Evolutionary conservation across 495 filamentous ascomycete genomes (phyloP), one percentile per base, ranked within the genome.

Genomic region (Penicillium subrubescens): DNA sequence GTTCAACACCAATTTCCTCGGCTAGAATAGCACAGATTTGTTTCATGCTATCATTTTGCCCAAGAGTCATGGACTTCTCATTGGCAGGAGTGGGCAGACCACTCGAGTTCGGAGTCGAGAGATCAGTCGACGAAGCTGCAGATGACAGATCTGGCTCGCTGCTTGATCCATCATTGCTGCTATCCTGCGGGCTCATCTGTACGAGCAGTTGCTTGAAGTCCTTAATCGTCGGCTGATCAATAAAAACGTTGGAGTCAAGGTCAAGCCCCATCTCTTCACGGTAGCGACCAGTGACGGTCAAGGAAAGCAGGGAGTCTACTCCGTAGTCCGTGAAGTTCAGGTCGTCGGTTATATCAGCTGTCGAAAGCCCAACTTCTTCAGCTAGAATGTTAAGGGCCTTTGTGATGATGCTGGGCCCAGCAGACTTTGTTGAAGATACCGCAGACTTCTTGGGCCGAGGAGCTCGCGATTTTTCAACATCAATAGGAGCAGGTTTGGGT

Each of bases 1-100:
- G 75, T 5, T 88, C 77, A 14, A 91, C 83, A 23, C 86, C 88
- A 74, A 91, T 90, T 69, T 92, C 90, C 31, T 84, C 79, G 3
- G 88, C 84, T 53, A 93, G 84, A 59, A 86, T 89, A 19, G 79
- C 75, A 37, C 84, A 82, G 8, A 90, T 81, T 41, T 73, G 67
- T 62, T 73, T 76, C 71, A 78, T 74, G 31, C 80, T 78, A 39
- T 77, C 76, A 65, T 81, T 81, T n/a, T 86, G 76, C 64, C 84
- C 77, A 41, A 73, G 66, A 10, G 66, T 65, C 62, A 72, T 71
- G 10, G 64, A 61, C 66, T 80, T 80, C 56, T 77, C 75, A 46
- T 74, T 74, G 5, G 71, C 60, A 52, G 74, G 78, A 5, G 74
- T 75, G 5, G 67, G 58, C n/a, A 74, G 61, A 31, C 72, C 73